These are phyloP conservation scores for Cicer judaicum DNA, from an alignment of 306 rosid genomes.

Conservation along the genomic window DNA sequence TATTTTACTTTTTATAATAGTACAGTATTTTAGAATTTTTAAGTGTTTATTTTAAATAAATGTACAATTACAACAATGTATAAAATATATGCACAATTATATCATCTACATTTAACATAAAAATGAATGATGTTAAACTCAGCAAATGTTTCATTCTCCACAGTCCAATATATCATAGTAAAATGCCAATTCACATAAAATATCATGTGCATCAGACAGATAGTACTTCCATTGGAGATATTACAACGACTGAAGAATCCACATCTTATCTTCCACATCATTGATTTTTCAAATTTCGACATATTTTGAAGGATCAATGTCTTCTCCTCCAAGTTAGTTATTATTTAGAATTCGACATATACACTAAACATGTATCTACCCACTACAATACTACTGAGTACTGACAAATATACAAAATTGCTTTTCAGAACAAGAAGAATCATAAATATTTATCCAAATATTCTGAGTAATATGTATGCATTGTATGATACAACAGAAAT, in stretches of 20 bases:
- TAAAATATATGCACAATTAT: neutral
- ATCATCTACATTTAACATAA: neutral
- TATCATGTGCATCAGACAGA: neutral
- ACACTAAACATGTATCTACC: neutral
- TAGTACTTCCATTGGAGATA: neutral
- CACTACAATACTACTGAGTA: neutral
- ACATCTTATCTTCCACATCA: neutral
- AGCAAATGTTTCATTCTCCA: neutral
- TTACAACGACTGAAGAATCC: neutral
- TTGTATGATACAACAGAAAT: neutral
- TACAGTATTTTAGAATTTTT: neutral
- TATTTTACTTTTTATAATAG: too few relatives aligned
- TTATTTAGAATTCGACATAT: slow-evolving; percentile 8
- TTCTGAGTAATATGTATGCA: neutral
- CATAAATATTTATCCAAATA: neutral
- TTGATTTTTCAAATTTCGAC: neutral
- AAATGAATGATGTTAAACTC: slow-evolving; percentile 8
- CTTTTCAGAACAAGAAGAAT: neutral
- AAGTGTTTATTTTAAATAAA: slow-evolving; percentile 10
- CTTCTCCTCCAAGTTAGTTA: neutral
- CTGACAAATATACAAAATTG: neutral
- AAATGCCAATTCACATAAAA: neutral
- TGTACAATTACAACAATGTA: neutral
- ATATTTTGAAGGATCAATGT: neutral
- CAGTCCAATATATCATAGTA: neutral